Evolutionary conservation across 768 basidiomycete species (phyloP).

Genomic region (Trametes maxima): DNA sequence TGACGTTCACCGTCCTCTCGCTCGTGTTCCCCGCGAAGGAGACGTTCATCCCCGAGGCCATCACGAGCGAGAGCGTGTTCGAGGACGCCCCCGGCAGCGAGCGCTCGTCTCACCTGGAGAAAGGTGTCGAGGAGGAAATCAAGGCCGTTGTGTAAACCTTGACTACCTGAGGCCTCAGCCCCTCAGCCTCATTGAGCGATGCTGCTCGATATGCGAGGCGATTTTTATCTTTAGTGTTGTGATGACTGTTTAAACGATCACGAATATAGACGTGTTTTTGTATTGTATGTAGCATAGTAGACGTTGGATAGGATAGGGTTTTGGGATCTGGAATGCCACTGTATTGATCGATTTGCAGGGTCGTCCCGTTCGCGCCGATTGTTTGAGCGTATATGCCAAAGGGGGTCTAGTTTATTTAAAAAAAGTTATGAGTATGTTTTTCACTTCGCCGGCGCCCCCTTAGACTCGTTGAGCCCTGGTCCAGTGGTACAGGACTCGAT

Average conservation of each 20-base stretch:
- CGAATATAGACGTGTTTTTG: neutral
- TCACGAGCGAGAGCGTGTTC: conserved; percentile 22
- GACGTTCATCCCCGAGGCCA: conserved; percentile 36
- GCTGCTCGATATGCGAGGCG: neutral
- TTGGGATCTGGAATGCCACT: neutral
- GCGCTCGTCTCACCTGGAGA: conserved; percentile 20
- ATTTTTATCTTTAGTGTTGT: neutral
- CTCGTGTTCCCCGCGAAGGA: conserved; percentile 41
- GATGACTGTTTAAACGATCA: neutral
- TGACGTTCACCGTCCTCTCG: conserved; percentile 38
- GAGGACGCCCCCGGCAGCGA: conserved; percentile 10
- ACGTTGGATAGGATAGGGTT: neutral
- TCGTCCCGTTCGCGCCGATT: conserved; percentile 4
- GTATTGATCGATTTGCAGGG: conserved; percentile 12
- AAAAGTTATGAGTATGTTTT: neutral
- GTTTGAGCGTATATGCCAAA: neutral
- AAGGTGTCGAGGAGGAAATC: conserved; percentile 22
- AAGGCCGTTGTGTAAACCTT: conserved; percentile 6
- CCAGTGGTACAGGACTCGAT: no score
- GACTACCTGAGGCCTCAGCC: no score
- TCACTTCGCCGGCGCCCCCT: no score
- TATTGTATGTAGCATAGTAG: conserved; percentile 9
- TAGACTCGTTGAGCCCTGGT: no score
- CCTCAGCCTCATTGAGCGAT: no score
- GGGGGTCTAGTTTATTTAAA: no score